Evolutionary conservation across 305 asterid genomes (phyloP), one percentile per base, ranked within the genome.

Genomic region (Rubia occidens): DNA sequence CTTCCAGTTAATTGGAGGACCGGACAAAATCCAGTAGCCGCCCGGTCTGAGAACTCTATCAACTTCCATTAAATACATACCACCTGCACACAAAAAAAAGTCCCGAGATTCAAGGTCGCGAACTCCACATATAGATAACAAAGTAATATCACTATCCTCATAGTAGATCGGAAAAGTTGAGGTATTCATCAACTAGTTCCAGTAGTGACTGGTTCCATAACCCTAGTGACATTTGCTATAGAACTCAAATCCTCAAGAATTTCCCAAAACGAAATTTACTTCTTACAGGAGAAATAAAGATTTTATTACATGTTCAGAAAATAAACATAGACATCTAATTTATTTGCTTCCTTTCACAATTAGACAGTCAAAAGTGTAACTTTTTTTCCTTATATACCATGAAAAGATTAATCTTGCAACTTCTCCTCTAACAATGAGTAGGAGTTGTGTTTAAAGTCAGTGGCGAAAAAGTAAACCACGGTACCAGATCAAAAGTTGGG

Each of bases 1-100:
- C 78, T 88, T 89, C 98, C 98, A 92, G 72, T 92, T 89, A 82
- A 92, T 90, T 21, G 98, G 98, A 68, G 98, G 98, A 74, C 96
- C 98, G 62, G 98, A 92, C 70, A 92, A 78, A 65, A 92, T 85
- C 98, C 98, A 92, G 78, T 81, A 89, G 60, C 98, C 98, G 76
- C 96, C 96, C 40, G 96, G 96, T 82, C 98, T 79, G 64, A 92
- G 89, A 73, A 92, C 96, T 76, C 98, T 79, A 73, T 92, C 98
- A 69, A 92, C 96, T 84, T 92, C 98, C 91, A 78, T 86, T 56
- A 92, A 78, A 77, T 89, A 89, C 83, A 80, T 83, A 66, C 98
- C 96, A 72, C 82, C 98, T 92, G 71, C 72, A 84, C n/a, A n/a
- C n/a, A 29, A 29, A 14, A 74, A 35, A 39, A 21, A 66, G 74